Evolutionary conservation across 2,329 filamentous ascomycete genomes (phyloP).

Genomic region (Claviceps capensis): DNA sequence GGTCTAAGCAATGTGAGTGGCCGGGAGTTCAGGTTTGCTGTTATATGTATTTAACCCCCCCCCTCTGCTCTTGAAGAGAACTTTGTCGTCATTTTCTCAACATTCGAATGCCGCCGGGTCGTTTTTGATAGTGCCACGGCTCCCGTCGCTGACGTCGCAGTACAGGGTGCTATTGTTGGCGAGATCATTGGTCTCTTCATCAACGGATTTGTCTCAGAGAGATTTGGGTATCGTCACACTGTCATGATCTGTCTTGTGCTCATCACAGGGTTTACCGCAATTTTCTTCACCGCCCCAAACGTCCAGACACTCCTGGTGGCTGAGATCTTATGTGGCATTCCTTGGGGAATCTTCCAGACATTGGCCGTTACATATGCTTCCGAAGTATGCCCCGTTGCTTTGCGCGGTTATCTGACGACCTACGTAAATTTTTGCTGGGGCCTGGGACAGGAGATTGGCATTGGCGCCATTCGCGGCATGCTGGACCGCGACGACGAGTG

Average conservation of each 20-base stretch:
- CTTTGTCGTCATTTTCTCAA: not conserved
- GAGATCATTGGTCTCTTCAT: slow-evolving; percentile 54
- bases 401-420: slow-evolving; percentile 58
- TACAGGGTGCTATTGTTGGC: slow-evolving; percentile 24
- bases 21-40: not conserved
- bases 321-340: slow-evolving; percentile 50
- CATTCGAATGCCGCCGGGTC: not conserved
- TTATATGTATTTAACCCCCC: not conserved
- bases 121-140: not conserved
- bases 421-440: slow-evolving; percentile 72
- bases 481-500: slow-evolving; percentile 51
- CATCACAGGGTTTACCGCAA: slow-evolving; percentile 43
- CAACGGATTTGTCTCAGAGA: slow-evolving; percentile 52
- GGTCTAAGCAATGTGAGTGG: slow-evolving; percentile 39
- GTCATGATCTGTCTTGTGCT: slow-evolving; percentile 43
- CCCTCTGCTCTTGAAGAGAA: not conserved
- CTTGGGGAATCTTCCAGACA: slow-evolving; percentile 46
- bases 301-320: slow-evolving; percentile 44
- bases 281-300: slow-evolving; percentile 52
- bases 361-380: slow-evolving; percentile 53
- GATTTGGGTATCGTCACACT: slow-evolving; percentile 54
- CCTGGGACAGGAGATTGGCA: slow-evolving; percentile 59
- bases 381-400: slow-evolving; percentile 58
- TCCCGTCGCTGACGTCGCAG: not conserved
- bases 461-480: slow-evolving; percentile 60